Evolutionary conservation across 441 rosid species (phyloP).

Genomic region (Biscutella laevigata): DNA sequence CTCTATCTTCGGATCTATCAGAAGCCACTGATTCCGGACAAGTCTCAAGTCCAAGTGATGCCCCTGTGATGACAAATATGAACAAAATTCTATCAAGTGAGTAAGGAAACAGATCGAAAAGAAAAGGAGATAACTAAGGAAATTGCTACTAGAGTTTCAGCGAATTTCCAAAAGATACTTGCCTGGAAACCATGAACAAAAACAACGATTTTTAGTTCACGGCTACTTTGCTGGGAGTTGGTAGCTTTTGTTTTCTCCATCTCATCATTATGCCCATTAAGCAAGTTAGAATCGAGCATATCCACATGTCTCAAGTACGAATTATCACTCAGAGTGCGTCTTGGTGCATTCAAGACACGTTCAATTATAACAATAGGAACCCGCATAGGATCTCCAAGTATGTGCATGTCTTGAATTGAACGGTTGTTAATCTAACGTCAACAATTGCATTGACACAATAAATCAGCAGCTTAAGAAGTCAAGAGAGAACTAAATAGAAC

Average conservation of each 20-base stretch:
- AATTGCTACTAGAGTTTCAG: not conserved
- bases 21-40: conserved; percentile 89
- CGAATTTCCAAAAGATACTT: conserved; percentile 16
- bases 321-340: conserved; percentile 64
- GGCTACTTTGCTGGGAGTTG: conserved; percentile 28
- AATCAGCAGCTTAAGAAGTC: not conserved
- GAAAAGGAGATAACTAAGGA: not conserved
- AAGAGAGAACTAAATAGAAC: not conserved
- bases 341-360: conserved; percentile 66
- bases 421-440: conserved; percentile 70
- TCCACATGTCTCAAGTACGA: conserved; percentile 58
- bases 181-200: conserved; percentile 99
- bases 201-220: conserved; percentile 61
- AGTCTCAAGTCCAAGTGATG: conserved; percentile 92
- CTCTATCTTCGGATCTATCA: conserved; percentile 77
- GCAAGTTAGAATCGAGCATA: conserved; percentile 32
- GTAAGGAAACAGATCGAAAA: not conserved
- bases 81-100: not conserved
- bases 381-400: conserved; percentile 70
- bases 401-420: conserved; percentile 81
- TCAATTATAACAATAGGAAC: conserved; percentile 78
- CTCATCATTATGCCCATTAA: conserved; percentile 22
- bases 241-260: conserved; percentile 24
- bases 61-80: conserved; percentile 38
- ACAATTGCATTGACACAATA: conserved; percentile 9